Evolutionary conservation across 176 grass and related monocot genomes (phyloP), one percentile per base, ranked within the genome.

Genomic region (Bonia amplexicaulis): DNA sequence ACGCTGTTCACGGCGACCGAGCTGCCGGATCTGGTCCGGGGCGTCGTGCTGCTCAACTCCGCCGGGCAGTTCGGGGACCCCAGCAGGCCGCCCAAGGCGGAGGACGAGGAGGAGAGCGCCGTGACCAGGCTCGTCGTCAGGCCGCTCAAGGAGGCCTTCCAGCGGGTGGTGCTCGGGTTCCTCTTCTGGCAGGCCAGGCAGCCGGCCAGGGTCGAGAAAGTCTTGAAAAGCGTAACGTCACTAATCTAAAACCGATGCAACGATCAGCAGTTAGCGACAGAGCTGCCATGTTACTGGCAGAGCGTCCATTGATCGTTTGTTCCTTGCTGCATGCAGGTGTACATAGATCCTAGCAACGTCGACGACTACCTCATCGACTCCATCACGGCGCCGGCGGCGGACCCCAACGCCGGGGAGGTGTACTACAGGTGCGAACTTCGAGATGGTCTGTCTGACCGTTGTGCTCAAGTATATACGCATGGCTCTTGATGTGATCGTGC

Each of bases 141-240:
- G 66, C 93, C 96, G 62, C 51, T 93, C 76, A 98, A 95, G 85
- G 96, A 92, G 77, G 89, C 79, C 2, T 80, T 95, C 69, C 91
- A 93, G 71, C 85, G 89, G 4, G 66, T 98, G 15, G 76, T 95
- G 69, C 89, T 98, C 7, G 88, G 78, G 0, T 85, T 98, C 89
- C 7, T 98, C 45, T 98, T 98, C 85, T 95, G 96, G 96, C 96
- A 98, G 92, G 85, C 96, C 62, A 98, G 90, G 93, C 96, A 98
- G 85, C 96, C 96, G 49, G 83, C 85, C 41, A 87, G 96, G 61
- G 66, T 98, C 10, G 96, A 95, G 85, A 95, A 90, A 81, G 93
- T 98, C 63, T 73, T 98, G 71, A 98, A 93, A 87, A 95, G 89
- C 82, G 96, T 97, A 87, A 29, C 12, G 26, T 16, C 9, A 5